phyloP scores from a whole-genome alignment of 2,329 filamentous ascomycete species.

The Paecilomyces dactylethromorphus region DNA sequence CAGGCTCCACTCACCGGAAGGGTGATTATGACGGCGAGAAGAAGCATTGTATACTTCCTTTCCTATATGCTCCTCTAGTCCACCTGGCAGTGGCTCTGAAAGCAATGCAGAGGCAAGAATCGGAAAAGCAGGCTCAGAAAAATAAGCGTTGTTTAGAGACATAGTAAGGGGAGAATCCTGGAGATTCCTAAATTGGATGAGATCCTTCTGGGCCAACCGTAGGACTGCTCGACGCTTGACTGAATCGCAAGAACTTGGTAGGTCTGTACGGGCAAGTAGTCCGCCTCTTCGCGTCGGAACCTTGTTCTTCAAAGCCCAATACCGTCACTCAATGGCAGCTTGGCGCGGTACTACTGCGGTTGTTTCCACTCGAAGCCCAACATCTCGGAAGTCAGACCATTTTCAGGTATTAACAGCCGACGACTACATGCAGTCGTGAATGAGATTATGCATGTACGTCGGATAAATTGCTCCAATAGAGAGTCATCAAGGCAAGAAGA shows the following conservation, averaged over 20 bases:
- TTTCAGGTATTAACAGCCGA: neutral
- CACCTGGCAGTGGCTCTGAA: neutral
- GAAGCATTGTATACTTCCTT: neutral
- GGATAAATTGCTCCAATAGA: neutral
- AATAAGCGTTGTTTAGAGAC: slow-evolving; percentile 13
- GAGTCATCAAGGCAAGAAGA: neutral
- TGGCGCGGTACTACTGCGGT: neutral
- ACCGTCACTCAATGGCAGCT: neutral
- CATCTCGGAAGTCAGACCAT: neutral
- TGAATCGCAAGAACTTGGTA: neutral
- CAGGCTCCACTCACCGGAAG: slow-evolving; percentile 19
- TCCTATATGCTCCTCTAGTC: neutral
- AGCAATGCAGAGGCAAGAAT: slow-evolving; percentile 25
- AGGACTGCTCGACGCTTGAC: neutral
- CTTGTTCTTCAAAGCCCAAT: neutral
- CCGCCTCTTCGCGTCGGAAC: neutral
- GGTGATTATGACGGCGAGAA: neutral
- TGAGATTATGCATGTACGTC: neutral
- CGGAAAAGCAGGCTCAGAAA: slow-evolving; percentile 23
- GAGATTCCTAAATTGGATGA: neutral
- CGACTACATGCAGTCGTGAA: neutral
- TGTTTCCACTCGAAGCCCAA: neutral
- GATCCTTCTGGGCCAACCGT: neutral
- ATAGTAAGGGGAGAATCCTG: slow-evolving; percentile 7
- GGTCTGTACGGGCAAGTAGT: neutral